Evolutionary conservation across 2,329 filamentous ascomycete species (phyloP), one percentile per base, ranked within the genome.

Genomic region (Zymoseptoria brevis): DNA sequence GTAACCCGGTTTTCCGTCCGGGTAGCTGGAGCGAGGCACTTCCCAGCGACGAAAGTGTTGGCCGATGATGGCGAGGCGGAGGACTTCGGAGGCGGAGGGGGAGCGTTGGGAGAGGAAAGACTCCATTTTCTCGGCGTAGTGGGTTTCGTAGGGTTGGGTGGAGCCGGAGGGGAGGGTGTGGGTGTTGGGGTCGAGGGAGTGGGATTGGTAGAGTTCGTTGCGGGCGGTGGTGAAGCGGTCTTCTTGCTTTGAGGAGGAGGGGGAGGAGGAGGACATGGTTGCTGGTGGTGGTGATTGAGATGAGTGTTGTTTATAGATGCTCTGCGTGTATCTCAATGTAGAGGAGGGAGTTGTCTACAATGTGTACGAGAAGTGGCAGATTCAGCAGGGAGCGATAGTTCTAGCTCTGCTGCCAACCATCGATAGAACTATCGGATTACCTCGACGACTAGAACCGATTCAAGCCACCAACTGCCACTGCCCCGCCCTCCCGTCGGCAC

Each of bases 1-100:
- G 72, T 96, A 95, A 8, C 90, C 90, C 0, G 82, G 71, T 64
- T 87, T 85, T 1, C 86, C 92, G 78, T 84, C 84, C 6, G 90
- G 88, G 73, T 89, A 93, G 45, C 80, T 82, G 64, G 79, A 77
- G 54, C 90, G 86, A 0, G 89, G 88, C 1, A 93, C 83, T 74
- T 95, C 88, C 90, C 90, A 96, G 75, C 89, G 85, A 56, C 86
- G 83, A 68, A 95, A 89, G 74, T 96, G 90, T 73, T 95, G 90
- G 9, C 89, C 90, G 64, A 89, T 86, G 65, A 91, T 87, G 19
- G 90, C 90, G 53, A 94, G 79, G 62, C 84, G 84, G 57, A 96
- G 79, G 22, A 83, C 75, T 1, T 86, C 85, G 1, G 87, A 84
- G 1, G 89, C 85, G 26, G 78, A 66, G 0, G 88, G 84, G 8